Evolutionary conservation across 495 filamentous ascomycete species (phyloP).

Genomic region (Delitschia confertaspora): DNA sequence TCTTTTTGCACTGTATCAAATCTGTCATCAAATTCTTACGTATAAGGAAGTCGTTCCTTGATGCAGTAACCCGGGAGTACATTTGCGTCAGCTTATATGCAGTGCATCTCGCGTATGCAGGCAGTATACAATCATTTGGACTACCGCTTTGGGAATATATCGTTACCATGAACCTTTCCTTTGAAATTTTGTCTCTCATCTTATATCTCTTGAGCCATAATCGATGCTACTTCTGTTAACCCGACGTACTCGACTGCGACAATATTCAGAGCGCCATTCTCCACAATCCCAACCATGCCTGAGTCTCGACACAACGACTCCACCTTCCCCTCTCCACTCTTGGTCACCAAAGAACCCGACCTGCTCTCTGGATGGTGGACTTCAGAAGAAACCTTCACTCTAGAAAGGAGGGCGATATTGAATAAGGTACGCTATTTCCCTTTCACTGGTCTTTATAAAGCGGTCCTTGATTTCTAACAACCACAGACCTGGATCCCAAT

Average conservation of each 20-base stretch:
- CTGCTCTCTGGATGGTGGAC: slow-evolving; percentile 28
- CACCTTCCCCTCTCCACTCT: slow-evolving; percentile 2
- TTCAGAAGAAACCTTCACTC: slow-evolving; percentile 14
- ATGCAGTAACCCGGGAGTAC: no score
- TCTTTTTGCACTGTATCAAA: no score
- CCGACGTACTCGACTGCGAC: background rate
- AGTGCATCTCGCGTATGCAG: no score
- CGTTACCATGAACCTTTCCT: no score
- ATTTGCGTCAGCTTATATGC: no score
- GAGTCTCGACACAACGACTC: no score
- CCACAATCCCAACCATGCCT: slow-evolving; percentile 8
- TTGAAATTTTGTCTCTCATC: no score
- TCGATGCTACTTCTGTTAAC: background rate
- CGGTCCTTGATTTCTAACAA: slow-evolving; percentile 21
- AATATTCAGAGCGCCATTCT: slow-evolving; percentile 11
- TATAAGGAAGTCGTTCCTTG: no score
- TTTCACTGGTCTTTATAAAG: background rate
- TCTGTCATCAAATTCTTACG: no score
- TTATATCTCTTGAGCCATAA: no score
- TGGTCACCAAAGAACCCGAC: slow-evolving; percentile 25
- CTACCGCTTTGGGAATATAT: no score
- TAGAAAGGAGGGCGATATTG: slow-evolving; percentile 27
- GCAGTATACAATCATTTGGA: no score
- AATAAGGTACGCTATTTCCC: slow-evolving; percentile 19
- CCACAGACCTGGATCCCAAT: slow-evolving; percentile 22